Evolutionary conservation across 2,329 filamentous ascomycete species (phyloP).

Genomic region (Bipolaris zeicola): DNA sequence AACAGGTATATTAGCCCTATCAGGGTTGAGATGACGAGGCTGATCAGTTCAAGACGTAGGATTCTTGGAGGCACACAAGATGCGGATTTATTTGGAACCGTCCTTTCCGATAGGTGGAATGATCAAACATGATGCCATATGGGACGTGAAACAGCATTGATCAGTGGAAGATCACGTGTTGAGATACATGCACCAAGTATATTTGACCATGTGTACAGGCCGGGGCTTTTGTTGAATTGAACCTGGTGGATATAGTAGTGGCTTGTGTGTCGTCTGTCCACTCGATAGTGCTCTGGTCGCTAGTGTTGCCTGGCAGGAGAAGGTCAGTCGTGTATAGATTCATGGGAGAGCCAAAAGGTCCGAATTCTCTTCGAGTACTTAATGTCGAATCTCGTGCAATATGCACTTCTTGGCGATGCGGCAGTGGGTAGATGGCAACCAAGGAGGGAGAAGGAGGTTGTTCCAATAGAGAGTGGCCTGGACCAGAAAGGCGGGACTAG

Average conservation of each 20-base stretch:
- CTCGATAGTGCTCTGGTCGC: too few species aligned
- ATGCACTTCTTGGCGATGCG: neutral
- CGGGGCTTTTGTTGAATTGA: neutral
- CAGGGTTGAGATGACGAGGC: slow-evolving; percentile 5
- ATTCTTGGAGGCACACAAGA: neutral
- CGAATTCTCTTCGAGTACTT: neutral
- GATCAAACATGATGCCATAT: neutral
- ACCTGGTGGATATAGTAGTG: too few species aligned
- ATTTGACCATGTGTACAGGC: neutral
- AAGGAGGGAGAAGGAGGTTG: neutral
- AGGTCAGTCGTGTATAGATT: too few species aligned
- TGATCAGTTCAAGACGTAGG: neutral
- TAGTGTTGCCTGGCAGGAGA: too few species aligned
- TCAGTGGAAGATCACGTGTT: neutral
- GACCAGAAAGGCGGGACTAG: neutral
- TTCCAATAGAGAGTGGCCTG: neutral
- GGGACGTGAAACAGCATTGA: neutral
- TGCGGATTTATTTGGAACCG: neutral
- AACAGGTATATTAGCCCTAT: slow-evolving; percentile 8
- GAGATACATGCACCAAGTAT: neutral
- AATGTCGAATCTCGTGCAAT: neutral
- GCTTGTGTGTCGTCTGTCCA: too few species aligned
- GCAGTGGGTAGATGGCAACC: neutral
- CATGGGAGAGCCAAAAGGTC: neutral
- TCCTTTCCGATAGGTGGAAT: slow-evolving; percentile 12